Percentiles rank a stretch among this genome's conserved stretches.
Conservation (phyloP, 2,329 filamentous ascomycete genomes). For the Cordyceps militaris region DNA sequence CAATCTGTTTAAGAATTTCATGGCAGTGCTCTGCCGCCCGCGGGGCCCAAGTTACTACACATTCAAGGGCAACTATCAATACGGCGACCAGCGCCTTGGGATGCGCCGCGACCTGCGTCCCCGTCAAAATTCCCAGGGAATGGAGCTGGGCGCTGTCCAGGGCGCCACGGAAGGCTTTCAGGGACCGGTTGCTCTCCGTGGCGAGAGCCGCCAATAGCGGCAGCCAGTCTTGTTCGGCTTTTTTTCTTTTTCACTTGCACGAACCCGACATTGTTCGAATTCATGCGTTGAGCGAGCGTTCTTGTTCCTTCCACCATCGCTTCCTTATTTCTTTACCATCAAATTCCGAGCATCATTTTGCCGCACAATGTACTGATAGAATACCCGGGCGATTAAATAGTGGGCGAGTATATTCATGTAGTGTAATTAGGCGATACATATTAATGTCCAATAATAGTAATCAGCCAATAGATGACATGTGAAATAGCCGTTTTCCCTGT, state of each 20-base stretch:
- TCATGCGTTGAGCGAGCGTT: conserved; percentile 11
- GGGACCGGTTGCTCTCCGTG: conserved; percentile 43
- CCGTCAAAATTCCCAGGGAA: conserved; percentile 46
- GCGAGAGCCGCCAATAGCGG: conserved; percentile 22
- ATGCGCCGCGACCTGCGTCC: conserved; percentile 29
- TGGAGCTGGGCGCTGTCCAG: conserved; percentile 68
- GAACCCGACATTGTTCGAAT: neutral
- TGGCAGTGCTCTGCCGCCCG: conserved; percentile 73
- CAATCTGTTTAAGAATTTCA: conserved; percentile 68
- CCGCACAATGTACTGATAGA: conserved; percentile 12
- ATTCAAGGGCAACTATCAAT: conserved; percentile 70
- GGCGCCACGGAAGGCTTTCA: conserved; percentile 43
- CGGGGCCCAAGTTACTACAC: conserved; percentile 81
- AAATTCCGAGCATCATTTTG: neutral
- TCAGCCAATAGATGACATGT: neutral
- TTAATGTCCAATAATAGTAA: conserved; percentile 12
- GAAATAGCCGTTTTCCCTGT: neutral
- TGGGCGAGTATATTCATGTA: conserved; percentile 6
- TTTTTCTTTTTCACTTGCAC: neutral
- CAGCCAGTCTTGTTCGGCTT: neutral
- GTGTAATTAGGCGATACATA: conserved; percentile 8
- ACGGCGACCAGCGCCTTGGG: conserved; percentile 81
- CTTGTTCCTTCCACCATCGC: conserved; percentile 1
- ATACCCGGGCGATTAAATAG: conserved; percentile 4
- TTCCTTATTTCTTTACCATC: conserved; percentile 4